phyloP scores from a whole-genome alignment of 768 basidiomycete genomes.

The Leccinum ochraceum region DNA sequence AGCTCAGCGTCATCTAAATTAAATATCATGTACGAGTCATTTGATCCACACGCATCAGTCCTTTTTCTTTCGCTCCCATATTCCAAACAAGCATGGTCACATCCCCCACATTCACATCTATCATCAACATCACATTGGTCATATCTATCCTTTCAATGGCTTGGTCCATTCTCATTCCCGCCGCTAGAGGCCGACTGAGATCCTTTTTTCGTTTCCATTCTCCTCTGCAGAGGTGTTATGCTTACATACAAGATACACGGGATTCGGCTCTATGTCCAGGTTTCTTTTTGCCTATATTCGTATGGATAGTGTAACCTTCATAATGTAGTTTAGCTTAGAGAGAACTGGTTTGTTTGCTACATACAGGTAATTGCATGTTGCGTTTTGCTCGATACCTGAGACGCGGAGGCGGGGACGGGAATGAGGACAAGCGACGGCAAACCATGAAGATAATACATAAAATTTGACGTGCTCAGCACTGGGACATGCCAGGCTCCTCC shows the following conservation, averaged over 20 bases:
- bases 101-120: not conserved
- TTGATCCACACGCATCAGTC: not conserved
- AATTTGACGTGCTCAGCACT: too few species aligned
- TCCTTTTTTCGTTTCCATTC: not conserved
- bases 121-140: not conserved
- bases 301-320: not conserved
- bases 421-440: not conserved
- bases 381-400: not conserved
- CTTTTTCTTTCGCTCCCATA: not conserved
- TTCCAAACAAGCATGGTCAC: not conserved
- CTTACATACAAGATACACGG: not conserved
- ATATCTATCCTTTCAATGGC: not conserved
- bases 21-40: not conserved
- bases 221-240: not conserved
- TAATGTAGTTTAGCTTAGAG: not conserved
- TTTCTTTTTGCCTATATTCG: not conserved
- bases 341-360: not conserved
- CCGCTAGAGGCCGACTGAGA: not conserved
- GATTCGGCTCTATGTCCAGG: not conserved
- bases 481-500: not conserved
- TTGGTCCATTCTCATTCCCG: not conserved
- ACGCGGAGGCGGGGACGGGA: not conserved
- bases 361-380: not conserved
- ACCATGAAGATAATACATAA: too few species aligned
- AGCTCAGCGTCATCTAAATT: constrained; percentile 30